Conservation (phyloP, 768 basidiomycete genomes). For the Jaapia argillacea region DNA sequence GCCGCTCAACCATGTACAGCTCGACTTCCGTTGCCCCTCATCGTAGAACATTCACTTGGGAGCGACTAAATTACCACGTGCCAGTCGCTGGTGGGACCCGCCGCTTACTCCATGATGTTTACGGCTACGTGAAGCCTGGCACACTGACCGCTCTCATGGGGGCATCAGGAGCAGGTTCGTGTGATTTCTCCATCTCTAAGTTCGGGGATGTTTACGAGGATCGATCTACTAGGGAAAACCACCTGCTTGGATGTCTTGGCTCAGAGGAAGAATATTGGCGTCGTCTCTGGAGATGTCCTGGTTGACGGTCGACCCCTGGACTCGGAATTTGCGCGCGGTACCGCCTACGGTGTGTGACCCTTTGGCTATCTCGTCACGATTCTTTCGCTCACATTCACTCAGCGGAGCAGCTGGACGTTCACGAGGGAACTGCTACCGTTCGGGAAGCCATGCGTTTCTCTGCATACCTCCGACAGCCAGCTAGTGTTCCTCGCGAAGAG, state of each 20-base stretch:
- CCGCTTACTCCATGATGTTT: slow-evolving; percentile 63
- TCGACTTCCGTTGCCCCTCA: slow-evolving; percentile 7
- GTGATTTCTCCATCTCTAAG: slow-evolving; percentile 27
- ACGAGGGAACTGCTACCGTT: slow-evolving; percentile 75
- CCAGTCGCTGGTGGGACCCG: slow-evolving; percentile 52
- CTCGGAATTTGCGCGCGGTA: slow-evolving; percentile 50
- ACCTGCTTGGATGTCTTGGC: slow-evolving; percentile 70
- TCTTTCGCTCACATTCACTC: not conserved
- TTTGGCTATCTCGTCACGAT: not conserved
- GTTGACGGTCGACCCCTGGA: slow-evolving; percentile 57
- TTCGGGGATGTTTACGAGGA: no score
- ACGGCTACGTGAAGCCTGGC: slow-evolving; percentile 77
- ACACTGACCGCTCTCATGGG: slow-evolving; percentile 89
- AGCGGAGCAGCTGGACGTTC: slow-evolving; percentile 82
- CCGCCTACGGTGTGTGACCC: slow-evolving; percentile 54
- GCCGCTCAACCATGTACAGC: no score
- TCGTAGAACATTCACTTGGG: slow-evolving; percentile 72
- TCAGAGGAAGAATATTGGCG: slow-evolving; percentile 62
- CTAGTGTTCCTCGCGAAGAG: slow-evolving; percentile 52
- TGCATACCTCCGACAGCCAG: slow-evolving; percentile 75
- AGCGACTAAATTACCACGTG: slow-evolving; percentile 65
- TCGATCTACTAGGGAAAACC: slow-evolving; percentile 47
- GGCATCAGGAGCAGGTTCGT: slow-evolving; percentile 69
- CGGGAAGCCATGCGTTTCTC: slow-evolving; percentile 82
- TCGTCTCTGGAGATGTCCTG: slow-evolving; percentile 52